Base-by-base conservation (phyloP, 805 yeast genomes). In the Tetrapisispora phaffii region DNA sequence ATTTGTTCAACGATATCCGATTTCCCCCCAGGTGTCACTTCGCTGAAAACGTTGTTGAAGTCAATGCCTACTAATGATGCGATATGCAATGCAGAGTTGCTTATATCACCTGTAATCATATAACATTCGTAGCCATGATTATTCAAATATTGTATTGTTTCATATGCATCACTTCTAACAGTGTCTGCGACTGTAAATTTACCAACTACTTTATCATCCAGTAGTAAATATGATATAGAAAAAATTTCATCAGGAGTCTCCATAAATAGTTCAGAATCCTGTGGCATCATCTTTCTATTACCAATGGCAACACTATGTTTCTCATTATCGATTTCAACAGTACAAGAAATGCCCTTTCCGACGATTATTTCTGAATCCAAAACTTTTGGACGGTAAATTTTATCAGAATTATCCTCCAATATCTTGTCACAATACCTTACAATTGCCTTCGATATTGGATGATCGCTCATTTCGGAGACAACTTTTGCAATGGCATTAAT, bases 41-140 rank as follows among this genome's bases (percentile, higher is more conserved):
- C 86, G 39, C 90, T 80, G 70, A 77, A 84, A 3, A 85, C 79
- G 55, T 82, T 78, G 2, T 71, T 67, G 12, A 63, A 56, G 0
- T 81, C 76, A 22, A 93, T 81, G 0, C 87, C 90, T 29, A 87
- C 74, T 42, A 75, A 73, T 9, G 58, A 53, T 0, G 93, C 96
- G 36, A 87, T 76, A 44, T 71, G 69, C 33, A 63, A 59, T 0
- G 96, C 93, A 2, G 84, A 77, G 21, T 66, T 66, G 6, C 59
- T 60, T 46, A 79, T 76, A 62, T 93, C 99, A 34, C 99, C 99
- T 1, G 96, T 87, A 2, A 93, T 85, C 77, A 93, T 79, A 7
- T 87, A 95, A 10, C 88, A 80, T 9, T 72, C 68, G 52, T 77
- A 75, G 0, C 82, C 81, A 38, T 69, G 65, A 1, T 58, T 52